Conservation (phyloP, 345 rosid genomes). For the Hevea brasiliensis region DNA sequence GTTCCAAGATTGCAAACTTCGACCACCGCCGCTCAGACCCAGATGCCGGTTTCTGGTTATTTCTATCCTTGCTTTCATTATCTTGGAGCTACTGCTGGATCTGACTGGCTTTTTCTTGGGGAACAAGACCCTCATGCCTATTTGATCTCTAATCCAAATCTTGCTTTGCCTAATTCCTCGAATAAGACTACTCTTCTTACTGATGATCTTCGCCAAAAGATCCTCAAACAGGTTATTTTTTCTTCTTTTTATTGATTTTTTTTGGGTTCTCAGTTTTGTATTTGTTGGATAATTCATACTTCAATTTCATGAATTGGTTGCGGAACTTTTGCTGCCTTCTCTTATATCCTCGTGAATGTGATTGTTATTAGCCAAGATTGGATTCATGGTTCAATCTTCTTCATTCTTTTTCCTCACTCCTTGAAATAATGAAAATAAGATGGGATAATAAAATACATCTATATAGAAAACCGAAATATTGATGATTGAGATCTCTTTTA, state of each 20-base stretch:
- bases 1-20: constrained; percentile 58
- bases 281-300: no score
- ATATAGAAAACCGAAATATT: no score
- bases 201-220: constrained; percentile 77
- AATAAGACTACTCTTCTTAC: constrained; percentile 51
- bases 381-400: no score
- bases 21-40: constrained; percentile 9
- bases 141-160: constrained; percentile 50
- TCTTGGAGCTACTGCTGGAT: constrained; percentile 47
- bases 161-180: constrained; percentile 41
- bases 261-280: no score
- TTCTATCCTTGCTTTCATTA: constrained; percentile 68
- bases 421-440: no score
- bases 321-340: not conserved
- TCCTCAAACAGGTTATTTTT: constrained; percentile 72
- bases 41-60: constrained; percentile 57
- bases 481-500: no score
- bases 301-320: not conserved
- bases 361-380: no score
- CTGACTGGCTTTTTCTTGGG: constrained; percentile 85
- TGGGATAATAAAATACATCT: no score
- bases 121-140: constrained; percentile 58
- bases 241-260: not conserved
- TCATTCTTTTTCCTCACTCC: no score
- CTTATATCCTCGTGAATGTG: not conserved